phyloP scores from a whole-genome alignment of 2,329 filamentous ascomycete genomes.

The Diplodia sapinea region DNA sequence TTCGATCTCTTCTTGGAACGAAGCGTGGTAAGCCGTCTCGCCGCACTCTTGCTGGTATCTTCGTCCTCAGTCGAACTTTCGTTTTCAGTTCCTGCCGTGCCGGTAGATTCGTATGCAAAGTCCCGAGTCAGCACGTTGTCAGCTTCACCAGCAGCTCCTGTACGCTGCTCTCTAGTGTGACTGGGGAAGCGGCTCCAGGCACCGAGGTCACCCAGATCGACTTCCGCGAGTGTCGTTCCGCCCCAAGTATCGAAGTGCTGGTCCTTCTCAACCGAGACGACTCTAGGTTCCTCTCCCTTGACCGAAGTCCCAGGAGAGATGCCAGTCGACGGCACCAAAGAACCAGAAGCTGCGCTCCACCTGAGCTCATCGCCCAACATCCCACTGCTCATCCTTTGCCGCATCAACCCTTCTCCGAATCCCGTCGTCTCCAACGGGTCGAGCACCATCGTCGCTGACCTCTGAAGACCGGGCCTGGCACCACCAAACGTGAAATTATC shows the following conservation, averaged over 20 bases:
- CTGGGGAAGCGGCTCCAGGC: conserved; percentile 56
- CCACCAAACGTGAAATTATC: conserved; percentile 10
- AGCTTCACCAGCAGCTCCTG: conserved; percentile 45
- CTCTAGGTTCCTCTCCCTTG: neutral
- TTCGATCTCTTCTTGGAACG: conserved; percentile 24
- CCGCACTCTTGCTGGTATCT: conserved; percentile 31
- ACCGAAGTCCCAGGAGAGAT: conserved; percentile 15
- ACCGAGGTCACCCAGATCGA: conserved; percentile 35
- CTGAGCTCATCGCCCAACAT: conserved; percentile 17
- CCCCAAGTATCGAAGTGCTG: conserved; percentile 7
- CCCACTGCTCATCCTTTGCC: neutral
- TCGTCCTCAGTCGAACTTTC: conserved; percentile 38
- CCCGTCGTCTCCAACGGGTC: conserved; percentile 10
- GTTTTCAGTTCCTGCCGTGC: conserved; percentile 37
- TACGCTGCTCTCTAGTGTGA: conserved; percentile 51
- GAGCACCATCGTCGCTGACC: conserved; percentile 10
- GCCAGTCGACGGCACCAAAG: neutral
- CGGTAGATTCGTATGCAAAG: conserved; percentile 48
- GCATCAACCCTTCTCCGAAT: neutral
- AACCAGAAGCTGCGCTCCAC: neutral
- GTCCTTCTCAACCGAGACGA: conserved; percentile 1
- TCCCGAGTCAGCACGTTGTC: conserved; percentile 52
- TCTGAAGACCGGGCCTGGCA: neutral
- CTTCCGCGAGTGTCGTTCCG: conserved; percentile 1
- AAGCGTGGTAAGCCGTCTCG: conserved; percentile 12